Evolutionary conservation across 129 eudicot species (phyloP), one percentile per base, ranked within the genome.

Genomic region (Flaveria sonorensis): DNA sequence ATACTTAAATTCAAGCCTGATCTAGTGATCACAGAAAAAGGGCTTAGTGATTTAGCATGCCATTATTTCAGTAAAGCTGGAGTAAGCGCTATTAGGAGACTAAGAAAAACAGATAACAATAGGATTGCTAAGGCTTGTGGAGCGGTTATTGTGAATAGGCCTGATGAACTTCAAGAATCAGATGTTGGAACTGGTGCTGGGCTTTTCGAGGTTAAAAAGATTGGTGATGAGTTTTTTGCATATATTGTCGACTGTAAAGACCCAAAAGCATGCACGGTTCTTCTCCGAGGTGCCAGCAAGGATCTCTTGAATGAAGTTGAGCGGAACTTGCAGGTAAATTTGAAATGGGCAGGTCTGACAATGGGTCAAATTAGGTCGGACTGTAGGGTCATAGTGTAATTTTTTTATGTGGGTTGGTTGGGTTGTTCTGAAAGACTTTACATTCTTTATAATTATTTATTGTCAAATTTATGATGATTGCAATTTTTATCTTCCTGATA

Each of bases 131-230:
- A 88, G 85, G 96, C 97, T 46, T 88, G 87, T 77, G 96, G 96
- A 32, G 97, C 97, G 4, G 88, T 92, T 60, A 92, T 92, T 82
- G 96, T 89, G 13, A 92, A 89, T 77, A 78, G 96, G 69, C 96
- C 97, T 0, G 97, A 92, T 82, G 96, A 92, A 68, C 83, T 92
- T 67, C 96, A 92, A 80, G 97, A 92, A 72, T 87, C 97, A 12
- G 92, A 92, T 71, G 89, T 89, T 19, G 97, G 97, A 11, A 87
- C 91, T n/a, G 96, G 97, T 10, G 97, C 97, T 55, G 96, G 96
- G 13, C 82, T 89, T 12, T 89, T 88, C 77, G 97, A 92, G 76
- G 96, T 92, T 50, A 89, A 85, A 75, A 89, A 92, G 75, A 89
- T 89, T 46, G 96, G 96, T 14, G 97, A 92, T 59, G 96, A 89